Conservation (phyloP, 176 grass and related monocot genomes). For the Eragrostis nindensis region DNA sequence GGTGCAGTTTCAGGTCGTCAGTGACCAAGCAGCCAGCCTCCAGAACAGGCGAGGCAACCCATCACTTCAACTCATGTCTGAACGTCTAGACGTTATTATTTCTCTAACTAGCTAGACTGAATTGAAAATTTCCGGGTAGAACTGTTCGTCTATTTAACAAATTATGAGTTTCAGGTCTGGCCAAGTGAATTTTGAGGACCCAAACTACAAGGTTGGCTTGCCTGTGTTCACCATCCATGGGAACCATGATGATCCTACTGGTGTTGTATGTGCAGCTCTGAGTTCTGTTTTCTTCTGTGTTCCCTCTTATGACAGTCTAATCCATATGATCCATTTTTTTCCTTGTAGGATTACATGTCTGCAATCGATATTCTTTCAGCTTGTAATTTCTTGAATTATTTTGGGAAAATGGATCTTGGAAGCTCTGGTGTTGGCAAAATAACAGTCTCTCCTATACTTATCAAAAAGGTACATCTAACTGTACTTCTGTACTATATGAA, state of each 20-base stretch:
- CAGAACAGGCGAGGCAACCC: conserved; percentile 38
- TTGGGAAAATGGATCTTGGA: conserved; percentile 77
- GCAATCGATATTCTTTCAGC: conserved; percentile 76
- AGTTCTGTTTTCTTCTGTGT: not conserved
- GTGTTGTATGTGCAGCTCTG: conserved; percentile 59
- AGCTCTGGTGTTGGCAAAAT: conserved; percentile 65
- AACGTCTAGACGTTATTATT: not conserved
- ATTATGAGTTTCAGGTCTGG: conserved; percentile 18
- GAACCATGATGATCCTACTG: conserved; percentile 77
- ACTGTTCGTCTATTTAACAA: no score
- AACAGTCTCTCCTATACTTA: conserved; percentile 67
- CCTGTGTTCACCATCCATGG: conserved; percentile 95
- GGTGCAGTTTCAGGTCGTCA: conserved; percentile 76
- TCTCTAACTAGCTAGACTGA: no score
- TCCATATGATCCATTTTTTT: not conserved
- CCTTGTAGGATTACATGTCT: conserved; percentile 78
- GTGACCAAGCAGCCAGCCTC: conserved; percentile 67
- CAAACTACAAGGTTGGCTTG: conserved; percentile 74
- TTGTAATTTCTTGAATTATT: conserved; percentile 86
- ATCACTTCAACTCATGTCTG: not conserved
- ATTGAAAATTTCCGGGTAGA: no score
- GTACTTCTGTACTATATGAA: not conserved
- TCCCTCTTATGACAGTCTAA: not conserved
- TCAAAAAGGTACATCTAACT: conserved; percentile 65
- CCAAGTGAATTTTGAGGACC: conserved; percentile 87